Base-by-base conservation (phyloP, 176 grass and related monocot genomes). In the Juncus inflexus region DNA sequence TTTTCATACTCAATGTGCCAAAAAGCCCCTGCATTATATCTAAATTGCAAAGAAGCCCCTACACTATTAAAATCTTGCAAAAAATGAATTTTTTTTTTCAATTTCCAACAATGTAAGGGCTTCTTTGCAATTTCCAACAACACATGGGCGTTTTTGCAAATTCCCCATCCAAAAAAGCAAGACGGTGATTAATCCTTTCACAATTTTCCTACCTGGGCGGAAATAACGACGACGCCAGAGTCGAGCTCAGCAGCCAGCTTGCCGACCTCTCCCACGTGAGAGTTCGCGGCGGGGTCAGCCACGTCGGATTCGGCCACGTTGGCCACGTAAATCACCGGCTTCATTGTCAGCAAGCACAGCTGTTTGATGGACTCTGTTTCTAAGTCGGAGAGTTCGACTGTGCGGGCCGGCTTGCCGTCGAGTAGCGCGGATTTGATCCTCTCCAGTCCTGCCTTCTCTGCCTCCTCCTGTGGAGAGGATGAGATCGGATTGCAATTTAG, bases 281-380 rank as follows among this genome's bases (percentile, higher is more conserved):
- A 71, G 84, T 92, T 99, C 60, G 40, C 80, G 79, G 74, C 67
- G 63, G 94, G 78, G 70, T 80, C 83, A 8, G 94, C 83, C 74
- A 99, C 67, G 81, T 99, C 94, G 75, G 85, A 89, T 55, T 99
- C 88, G 52, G 94, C 77, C 52, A 99, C 94, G 80, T 99, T 99
- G 78, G 94, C 94, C 55, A 99, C 94, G 68, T 99, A 92, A 74
- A 99, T 92, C 42, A 99, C 83, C 47, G 88, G 88, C 73, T 99
- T 99, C 94, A 99, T 99, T 38, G 88, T 99, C 56, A 99, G 72
- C 41, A 92, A 75, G 84, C 73, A 99, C 50, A 92, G 88, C 70
- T 99, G 88, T 1, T 72, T 80, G 77, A 99, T 80, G 68, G 88
- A 79, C 74, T 99, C 88, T 78, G 75, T 91, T 75, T 91, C 88